Evolutionary conservation across 148 eudicot genomes (phyloP), one percentile per base, ranked within the genome.

Genomic region (Nepenthes gracilis): DNA sequence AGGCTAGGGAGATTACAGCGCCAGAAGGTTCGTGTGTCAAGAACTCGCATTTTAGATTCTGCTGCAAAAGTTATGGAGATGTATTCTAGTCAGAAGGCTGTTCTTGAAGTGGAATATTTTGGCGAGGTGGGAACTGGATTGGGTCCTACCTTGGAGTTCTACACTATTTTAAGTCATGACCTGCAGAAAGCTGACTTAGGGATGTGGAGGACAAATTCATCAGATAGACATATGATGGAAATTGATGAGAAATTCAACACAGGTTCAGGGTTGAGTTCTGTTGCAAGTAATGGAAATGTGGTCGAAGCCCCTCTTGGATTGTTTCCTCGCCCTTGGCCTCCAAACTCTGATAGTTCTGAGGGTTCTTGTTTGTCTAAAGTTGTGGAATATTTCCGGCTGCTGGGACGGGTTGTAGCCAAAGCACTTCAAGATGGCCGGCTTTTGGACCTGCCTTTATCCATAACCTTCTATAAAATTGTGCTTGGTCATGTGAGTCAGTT

Each of bases 31-130:
- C 95, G 99, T 50, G 97, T 94, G 8, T 94, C 99, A 4, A 81
- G 99, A 55, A 94, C 74, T 73, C 81, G 99, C 36, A 94, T 94
- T 64, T 71, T 94, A 65, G 99, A 94, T 78, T 94, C 99, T 58
- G 99, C 99, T 74, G 89, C 85, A 10, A 94, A 94, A 74, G 99
- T 94, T 55, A 94, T 94, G 99, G 99, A 94, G 74, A 94, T 94
- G 97, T 94, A 86, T 75, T 86, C 97, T n/a, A 87, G 95, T 61
- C 99, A 94, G 71, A 94, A 94, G 71, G 95, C 99, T 67, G 95
- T 89, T 36, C 95, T 94, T 60, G 99, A 94, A 73, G 97, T 94
- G 38, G 99, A 94, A 77, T 94, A 94, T 80, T 94, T 94, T 67
- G 99, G 99, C 66, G 99, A 94, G 67, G 95, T 94, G 75, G 99